phyloP scores from a whole-genome alignment of 2,329 filamentous ascomycete genomes.

The Penicillium glabrum region DNA sequence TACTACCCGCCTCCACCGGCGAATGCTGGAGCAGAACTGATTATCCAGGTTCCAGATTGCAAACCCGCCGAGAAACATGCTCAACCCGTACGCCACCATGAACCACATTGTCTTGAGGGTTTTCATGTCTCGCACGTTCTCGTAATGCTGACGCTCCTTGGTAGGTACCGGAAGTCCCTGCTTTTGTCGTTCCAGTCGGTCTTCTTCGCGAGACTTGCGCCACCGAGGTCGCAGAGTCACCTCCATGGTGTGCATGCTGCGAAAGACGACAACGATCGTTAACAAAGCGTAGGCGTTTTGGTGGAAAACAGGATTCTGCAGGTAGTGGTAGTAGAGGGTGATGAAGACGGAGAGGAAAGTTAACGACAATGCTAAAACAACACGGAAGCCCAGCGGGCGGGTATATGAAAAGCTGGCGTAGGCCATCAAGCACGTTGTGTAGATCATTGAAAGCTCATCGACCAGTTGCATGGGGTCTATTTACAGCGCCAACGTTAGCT shows the following conservation, averaged over 20 bases:
- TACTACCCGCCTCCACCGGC: slow-evolving; percentile 64
- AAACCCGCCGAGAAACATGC: slow-evolving; percentile 73
- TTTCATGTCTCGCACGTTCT: slow-evolving; percentile 56
- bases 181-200: slow-evolving; percentile 42
- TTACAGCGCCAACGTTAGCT: slow-evolving; percentile 19
- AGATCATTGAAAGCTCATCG: slow-evolving; percentile 71
- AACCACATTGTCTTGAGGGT: slow-evolving; percentile 71
- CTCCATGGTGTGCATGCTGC: slow-evolving; percentile 78
- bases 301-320: slow-evolving; percentile 80
- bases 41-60: slow-evolving; percentile 79
- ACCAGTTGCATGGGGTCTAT: slow-evolving; percentile 69
- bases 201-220: slow-evolving; percentile 49
- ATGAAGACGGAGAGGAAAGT: slow-evolving; percentile 64
- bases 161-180: slow-evolving; percentile 40
- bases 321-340: slow-evolving; percentile 76
- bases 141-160: slow-evolving; percentile 46
- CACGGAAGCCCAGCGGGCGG: slow-evolving; percentile 52
- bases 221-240: slow-evolving; percentile 60
- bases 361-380: slow-evolving; percentile 58
- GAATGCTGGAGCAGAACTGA: slow-evolving; percentile 66
- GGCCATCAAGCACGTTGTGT: slow-evolving; percentile 68
- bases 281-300: slow-evolving; percentile 75
- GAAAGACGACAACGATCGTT: slow-evolving; percentile 68
- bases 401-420: slow-evolving; percentile 75
- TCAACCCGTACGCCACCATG: slow-evolving; percentile 68